phyloP scores from a whole-genome alignment of 2,329 filamentous ascomycete species.

The Apiospora arundinis region DNA sequence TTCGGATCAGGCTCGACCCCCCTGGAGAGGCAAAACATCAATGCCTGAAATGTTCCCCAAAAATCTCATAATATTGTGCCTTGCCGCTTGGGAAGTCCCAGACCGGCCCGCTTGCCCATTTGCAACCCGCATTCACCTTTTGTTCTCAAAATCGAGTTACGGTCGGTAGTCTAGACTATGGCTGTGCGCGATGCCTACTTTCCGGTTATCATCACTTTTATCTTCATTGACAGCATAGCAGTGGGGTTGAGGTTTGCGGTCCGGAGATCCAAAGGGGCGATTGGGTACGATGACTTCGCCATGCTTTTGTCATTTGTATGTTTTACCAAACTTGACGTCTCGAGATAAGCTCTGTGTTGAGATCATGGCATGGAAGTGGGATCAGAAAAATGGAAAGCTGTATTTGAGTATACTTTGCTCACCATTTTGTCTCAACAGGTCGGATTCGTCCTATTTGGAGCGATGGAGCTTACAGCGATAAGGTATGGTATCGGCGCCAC shows the following conservation, averaged over 20 bases:
- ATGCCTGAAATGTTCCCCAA: too few relatives aligned
- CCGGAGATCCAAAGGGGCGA: slow-evolving; percentile 5
- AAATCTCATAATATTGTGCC: neutral
- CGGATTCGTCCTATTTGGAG: slow-evolving; percentile 12
- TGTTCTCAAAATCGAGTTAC: neutral
- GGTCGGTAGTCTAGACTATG: neutral
- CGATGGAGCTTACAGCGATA: slow-evolving; percentile 9
- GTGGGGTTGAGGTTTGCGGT: slow-evolving; percentile 24
- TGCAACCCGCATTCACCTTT: neutral
- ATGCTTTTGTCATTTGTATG: slow-evolving; percentile 12
- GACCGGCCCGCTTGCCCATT: neutral
- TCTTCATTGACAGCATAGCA: slow-evolving; percentile 25
- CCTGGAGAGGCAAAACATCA: too few relatives aligned
- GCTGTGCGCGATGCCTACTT: slow-evolving; percentile 25
- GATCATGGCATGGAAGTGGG: too few relatives aligned
- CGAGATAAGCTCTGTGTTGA: neutral
- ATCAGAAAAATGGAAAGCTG: too few relatives aligned
- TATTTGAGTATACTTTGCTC: too few relatives aligned
- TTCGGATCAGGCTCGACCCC: too few relatives aligned
- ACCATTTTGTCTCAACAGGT: neutral
- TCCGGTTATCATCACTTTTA: slow-evolving; percentile 26
- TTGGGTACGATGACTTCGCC: slow-evolving; percentile 19
- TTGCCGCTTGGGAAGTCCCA: neutral
- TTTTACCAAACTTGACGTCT: neutral
- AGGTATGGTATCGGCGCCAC: slow-evolving; percentile 12